Evolutionary conservation across 1,284 basidiomycete species (phyloP).

Genomic region (Leccinum subrobustum): DNA sequence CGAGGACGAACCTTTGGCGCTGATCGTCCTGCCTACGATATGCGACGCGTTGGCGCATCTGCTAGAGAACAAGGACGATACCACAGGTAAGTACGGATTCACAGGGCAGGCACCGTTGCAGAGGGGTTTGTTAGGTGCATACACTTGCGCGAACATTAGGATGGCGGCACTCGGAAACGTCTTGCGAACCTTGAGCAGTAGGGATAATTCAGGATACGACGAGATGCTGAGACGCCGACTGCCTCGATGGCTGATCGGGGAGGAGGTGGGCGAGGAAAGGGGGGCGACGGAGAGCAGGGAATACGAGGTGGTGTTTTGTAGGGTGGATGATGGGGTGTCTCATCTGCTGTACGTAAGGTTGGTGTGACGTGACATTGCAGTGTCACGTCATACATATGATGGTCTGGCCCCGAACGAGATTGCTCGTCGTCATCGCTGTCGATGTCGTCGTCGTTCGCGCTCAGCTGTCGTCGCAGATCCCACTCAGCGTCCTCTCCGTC

Average conservation of each 20-base stretch:
- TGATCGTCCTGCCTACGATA: conserved; percentile 47
- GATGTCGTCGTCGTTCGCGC: conserved; percentile 42
- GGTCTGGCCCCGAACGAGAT: conserved; percentile 18
- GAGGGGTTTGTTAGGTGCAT: conserved; percentile 13
- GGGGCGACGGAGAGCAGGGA: neutral
- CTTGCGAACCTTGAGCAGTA: conserved; percentile 22
- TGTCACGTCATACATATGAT: conserved; percentile 11
- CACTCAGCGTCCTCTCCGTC: conserved; percentile 52
- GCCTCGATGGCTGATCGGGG: neutral
- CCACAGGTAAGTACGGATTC: conserved; percentile 34
- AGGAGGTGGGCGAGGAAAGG: conserved; percentile 16
- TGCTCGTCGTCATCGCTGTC: conserved; percentile 11
- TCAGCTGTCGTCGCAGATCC: conserved; percentile 51
- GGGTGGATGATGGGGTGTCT: conserved; percentile 6
- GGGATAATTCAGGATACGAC: conserved; percentile 7
- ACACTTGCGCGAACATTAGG: conserved; percentile 48
- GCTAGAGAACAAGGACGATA: conserved; percentile 27
- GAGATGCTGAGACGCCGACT: conserved; percentile 19
- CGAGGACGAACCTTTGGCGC: conserved; percentile 48
- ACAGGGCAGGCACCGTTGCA: neutral
- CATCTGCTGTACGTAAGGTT: conserved; percentile 24
- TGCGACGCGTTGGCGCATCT: conserved; percentile 48
- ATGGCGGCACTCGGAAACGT: conserved; percentile 40
- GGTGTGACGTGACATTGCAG: neutral
- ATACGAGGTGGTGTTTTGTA: conserved; percentile 25